Evolutionary conservation across 768 basidiomycete species (phyloP).

Genomic region (Leccinum imitatum): DNA sequence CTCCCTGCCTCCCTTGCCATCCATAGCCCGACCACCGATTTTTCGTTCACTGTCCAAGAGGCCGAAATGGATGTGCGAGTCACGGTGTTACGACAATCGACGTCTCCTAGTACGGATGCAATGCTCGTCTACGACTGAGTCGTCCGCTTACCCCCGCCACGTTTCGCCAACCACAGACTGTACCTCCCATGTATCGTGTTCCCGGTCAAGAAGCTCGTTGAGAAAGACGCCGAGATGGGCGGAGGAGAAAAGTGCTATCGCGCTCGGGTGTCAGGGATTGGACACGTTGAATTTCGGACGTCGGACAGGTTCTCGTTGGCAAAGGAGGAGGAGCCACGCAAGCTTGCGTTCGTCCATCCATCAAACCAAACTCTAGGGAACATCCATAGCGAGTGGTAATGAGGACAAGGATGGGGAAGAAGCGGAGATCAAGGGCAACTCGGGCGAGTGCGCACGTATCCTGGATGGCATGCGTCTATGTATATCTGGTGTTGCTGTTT

Average conservation of each 20-base stretch:
- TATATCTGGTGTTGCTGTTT: too few species aligned
- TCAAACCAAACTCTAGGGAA: too few species aligned
- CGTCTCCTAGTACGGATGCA: not conserved
- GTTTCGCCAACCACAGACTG: conserved; percentile 5
- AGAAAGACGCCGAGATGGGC: not conserved
- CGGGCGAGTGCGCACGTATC: too few species aligned
- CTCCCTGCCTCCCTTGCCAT: conserved; percentile 5
- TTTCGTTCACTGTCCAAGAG: not conserved
- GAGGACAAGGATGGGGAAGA: too few species aligned
- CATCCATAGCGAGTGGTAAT: too few species aligned
- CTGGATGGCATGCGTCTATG: too few species aligned
- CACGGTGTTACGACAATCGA: not conserved
- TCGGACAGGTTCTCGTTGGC: not conserved
- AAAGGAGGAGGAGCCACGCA: not conserved
- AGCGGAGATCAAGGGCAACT: too few species aligned
- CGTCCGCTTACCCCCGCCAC: not conserved
- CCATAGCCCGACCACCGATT: not conserved
- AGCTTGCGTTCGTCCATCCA: conserved; percentile 10
- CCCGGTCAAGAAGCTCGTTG: not conserved
- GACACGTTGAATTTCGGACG: conserved; percentile 7
- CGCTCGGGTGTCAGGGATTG: conserved; percentile 5
- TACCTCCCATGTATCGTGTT: conserved; percentile 15
- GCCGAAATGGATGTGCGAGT: not conserved
- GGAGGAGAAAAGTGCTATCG: not conserved
- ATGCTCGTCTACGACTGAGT: not conserved